Evolutionary conservation across 2,329 filamentous ascomycete species (phyloP), one percentile per base, ranked within the genome.

Genomic region (Alternaria hordeiaustralica): DNA sequence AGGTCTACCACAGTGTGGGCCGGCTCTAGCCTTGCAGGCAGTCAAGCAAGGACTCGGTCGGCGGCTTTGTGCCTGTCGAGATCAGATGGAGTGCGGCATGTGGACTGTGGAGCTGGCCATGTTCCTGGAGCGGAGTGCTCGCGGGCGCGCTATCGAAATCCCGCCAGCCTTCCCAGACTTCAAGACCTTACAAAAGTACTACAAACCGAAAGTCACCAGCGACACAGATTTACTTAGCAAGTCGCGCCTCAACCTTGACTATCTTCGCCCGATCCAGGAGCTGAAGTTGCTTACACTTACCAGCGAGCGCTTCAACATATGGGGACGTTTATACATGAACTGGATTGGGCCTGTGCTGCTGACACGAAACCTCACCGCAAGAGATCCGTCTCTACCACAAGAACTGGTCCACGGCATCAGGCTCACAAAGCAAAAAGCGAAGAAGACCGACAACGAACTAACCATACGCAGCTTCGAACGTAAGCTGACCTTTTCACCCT

Each of bases 301-400:
- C 6, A 75, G 75, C 6, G 61, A 72, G 6, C 63, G 67, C 3
- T 82, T 83, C 68, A 80, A 83, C 45, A 78, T 83, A 13, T 74
- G 70, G 64, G 79, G 79, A 1, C 74, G 71, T 44, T 63, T 67
- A 2, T 83, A 80, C 44, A 70, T 82, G 65, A 79, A 79, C 25
- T 78, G 80, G 64, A 64, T 84, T 13, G 75, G 69, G 0, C 79
- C 80, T 1, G 63, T 82, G 0, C 71, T 83, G 5, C 71, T 83
- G 13, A 72, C 73, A 3, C 70, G 70, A 18, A 64, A 72, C 6
- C 61, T 78, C 3, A 49, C 62, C 2, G 60, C 57, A 4, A 66
- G 51, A 44, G 50, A 68, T 20, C 4, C 44, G 7, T 58, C 65
- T 2, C 57, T 60, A 2, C 58, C 69, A 1, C 67, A 67, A 5